Conservation (phyloP, 2,329 filamentous ascomycete species). For the Fusarium albosuccineum region DNA sequence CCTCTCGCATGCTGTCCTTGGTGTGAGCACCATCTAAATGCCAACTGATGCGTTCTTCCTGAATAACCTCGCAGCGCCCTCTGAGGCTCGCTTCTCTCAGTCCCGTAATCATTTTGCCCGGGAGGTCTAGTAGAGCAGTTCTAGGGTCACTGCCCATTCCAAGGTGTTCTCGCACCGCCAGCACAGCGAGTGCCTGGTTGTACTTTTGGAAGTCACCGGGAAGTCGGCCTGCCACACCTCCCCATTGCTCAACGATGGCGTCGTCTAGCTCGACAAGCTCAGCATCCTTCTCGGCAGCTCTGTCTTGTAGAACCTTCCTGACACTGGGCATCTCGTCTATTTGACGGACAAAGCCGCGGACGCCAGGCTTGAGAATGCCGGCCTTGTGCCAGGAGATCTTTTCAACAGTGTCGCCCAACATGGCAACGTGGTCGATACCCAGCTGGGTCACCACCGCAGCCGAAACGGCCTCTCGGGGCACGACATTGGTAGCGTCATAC, state of each 20-base stretch:
- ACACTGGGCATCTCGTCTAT: slow-evolving; percentile 52
- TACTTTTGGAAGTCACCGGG: slow-evolving; percentile 67
- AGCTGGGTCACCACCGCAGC: slow-evolving; percentile 82
- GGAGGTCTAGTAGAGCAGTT: slow-evolving; percentile 43
- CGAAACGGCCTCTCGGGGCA: slow-evolving; percentile 72
- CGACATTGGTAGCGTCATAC: slow-evolving; percentile 91
- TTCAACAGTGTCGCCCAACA: slow-evolving; percentile 83
- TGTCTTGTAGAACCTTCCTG: slow-evolving; percentile 67
- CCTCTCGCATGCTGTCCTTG: slow-evolving; percentile 81
- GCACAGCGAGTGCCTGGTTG: slow-evolving; percentile 70
- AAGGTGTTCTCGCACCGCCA: slow-evolving; percentile 71
- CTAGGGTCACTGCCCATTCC: slow-evolving; percentile 42
- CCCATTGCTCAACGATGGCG: slow-evolving; percentile 56
- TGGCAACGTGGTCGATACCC: slow-evolving; percentile 85
- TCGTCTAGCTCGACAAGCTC: slow-evolving; percentile 59
- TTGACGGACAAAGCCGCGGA: slow-evolving; percentile 52
- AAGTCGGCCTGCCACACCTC: slow-evolving; percentile 57
- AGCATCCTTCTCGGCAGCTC: slow-evolving; percentile 69
- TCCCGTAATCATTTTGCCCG: slow-evolving; percentile 69
- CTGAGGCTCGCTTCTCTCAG: slow-evolving; percentile 76
- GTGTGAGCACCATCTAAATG: slow-evolving; percentile 92
- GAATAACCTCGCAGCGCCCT: slow-evolving; percentile 81
- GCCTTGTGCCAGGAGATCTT: slow-evolving; percentile 93
- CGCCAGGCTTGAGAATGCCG: slow-evolving; percentile 81
- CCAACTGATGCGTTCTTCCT: slow-evolving; percentile 71